These are phyloP conservation scores for Pisolithus tinctorius DNA, from an alignment of 768 basidiomycete genomes.

Conservation along the genomic window DNA sequence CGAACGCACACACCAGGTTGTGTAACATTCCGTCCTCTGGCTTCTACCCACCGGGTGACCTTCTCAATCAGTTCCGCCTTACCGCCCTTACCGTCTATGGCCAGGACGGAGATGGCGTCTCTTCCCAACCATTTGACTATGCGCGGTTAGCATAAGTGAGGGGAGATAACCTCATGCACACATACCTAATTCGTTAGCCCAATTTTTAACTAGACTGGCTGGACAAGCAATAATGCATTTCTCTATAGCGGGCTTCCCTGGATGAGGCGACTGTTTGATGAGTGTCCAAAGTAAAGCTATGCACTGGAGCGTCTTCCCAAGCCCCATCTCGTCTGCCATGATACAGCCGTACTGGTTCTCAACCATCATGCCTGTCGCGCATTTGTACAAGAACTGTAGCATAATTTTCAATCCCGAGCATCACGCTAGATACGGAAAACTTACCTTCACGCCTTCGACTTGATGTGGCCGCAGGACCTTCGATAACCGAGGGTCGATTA, in stretches of 20 bases:
- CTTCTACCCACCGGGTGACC: slow-evolving; percentile 86
- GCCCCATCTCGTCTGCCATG: slow-evolving; percentile 99
- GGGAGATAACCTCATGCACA: slow-evolving; percentile 4
- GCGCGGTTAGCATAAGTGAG: background rate
- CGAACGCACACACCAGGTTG: slow-evolving; percentile 61
- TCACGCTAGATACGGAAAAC: slow-evolving; percentile 10
- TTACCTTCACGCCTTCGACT: slow-evolving; percentile 93
- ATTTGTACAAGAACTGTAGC: slow-evolving; percentile 85
- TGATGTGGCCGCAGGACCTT: slow-evolving; percentile 96
- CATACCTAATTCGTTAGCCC: slow-evolving; percentile 93
- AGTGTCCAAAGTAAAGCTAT: slow-evolving; percentile 94
- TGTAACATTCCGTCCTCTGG: slow-evolving; percentile 82
- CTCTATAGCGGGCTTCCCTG: slow-evolving; percentile 84
- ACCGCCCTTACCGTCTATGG: slow-evolving; percentile 88
- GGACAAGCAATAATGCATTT: slow-evolving; percentile 98
- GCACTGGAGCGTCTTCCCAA: slow-evolving; percentile 95
- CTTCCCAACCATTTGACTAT: slow-evolving; percentile 94
- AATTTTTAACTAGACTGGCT: slow-evolving; percentile 93
- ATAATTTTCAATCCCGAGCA: slow-evolving; percentile 2
- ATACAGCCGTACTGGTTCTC: slow-evolving; percentile 93
- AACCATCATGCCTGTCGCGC: slow-evolving; percentile 88
- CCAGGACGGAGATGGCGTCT: slow-evolving; percentile 73
- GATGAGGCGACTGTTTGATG: slow-evolving; percentile 87
- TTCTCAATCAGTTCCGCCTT: slow-evolving; percentile 74
- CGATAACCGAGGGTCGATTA: slow-evolving; percentile 83